A percentile compares a stretch with the other conserved stretches of the same genome.
phyloP scores from a whole-genome alignment of 108 stramenopile genomes.

The Pseudonitzschia multiseries region DNA sequence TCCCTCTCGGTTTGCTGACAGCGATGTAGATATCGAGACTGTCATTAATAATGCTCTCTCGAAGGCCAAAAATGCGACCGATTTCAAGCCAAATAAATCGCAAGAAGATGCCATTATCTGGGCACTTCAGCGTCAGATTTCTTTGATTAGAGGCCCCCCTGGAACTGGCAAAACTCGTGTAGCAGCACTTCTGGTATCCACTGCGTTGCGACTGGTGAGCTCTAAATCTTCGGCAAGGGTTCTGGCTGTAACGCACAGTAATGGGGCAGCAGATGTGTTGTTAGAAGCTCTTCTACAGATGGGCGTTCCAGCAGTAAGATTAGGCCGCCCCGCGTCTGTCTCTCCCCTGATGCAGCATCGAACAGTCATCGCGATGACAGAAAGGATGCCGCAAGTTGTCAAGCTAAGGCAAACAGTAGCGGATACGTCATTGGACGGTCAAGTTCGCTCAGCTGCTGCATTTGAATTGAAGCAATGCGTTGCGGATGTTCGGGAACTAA shows the following conservation, averaged over 20 bases:
- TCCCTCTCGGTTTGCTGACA: conserved; percentile 9
- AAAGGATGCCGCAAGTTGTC: conserved; percentile 50
- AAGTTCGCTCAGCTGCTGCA: conserved; percentile 14
- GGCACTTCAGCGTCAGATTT: conserved; percentile 48
- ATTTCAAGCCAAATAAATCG: conserved; percentile 55
- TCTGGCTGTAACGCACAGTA: conserved; percentile 67
- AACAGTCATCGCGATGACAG: conserved; percentile 60
- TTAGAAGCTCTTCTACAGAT: conserved; percentile 55
- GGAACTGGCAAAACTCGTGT: conserved; percentile 60
- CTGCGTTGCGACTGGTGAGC: conserved; percentile 42
- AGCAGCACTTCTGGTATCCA: conserved; percentile 54
- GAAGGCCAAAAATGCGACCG: conserved; percentile 8
- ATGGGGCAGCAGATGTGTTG: conserved; percentile 77
- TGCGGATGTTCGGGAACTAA: conserved; percentile 37
- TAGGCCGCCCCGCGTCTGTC: conserved; percentile 63
- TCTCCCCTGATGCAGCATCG: conserved; percentile 57
- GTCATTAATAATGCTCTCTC: not conserved
- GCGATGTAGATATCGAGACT: conserved; percentile 13
- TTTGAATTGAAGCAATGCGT: conserved; percentile 38
- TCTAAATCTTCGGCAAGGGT: conserved; percentile 33
- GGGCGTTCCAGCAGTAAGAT: conserved; percentile 70
- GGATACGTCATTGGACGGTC: conserved; percentile 16
- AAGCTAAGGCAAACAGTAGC: conserved; percentile 32
- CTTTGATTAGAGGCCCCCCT: conserved; percentile 56
- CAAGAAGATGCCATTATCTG: conserved; percentile 56